Conservation (phyloP, 306 rosid genomes). For the Comarum palustre region DNA sequence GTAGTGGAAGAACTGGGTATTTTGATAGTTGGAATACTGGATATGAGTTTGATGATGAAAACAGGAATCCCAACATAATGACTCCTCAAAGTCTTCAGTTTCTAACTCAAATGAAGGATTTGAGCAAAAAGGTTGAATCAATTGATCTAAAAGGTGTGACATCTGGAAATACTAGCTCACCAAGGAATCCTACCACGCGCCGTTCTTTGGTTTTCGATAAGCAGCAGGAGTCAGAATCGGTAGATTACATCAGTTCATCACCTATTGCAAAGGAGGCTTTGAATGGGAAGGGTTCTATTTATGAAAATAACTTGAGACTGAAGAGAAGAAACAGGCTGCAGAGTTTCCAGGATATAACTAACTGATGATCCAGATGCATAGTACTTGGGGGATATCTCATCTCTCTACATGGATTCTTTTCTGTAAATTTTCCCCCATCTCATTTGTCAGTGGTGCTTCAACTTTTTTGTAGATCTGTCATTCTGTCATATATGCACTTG, state of each 20-base stretch:
- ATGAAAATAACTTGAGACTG: constrained; percentile 28
- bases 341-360: constrained; percentile 54
- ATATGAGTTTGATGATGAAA: constrained; percentile 53
- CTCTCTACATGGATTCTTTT: background rate
- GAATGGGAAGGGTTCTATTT: constrained; percentile 24
- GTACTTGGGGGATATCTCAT: background rate
- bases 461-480: background rate
- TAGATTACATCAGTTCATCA: constrained; percentile 28
- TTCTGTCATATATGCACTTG: background rate
- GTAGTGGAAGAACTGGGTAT: constrained; percentile 18
- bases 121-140: constrained; percentile 37
- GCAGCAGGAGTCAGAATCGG: constrained; percentile 28
- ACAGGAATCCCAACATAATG: constrained; percentile 46
- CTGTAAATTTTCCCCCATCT: background rate
- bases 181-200: constrained; percentile 51
- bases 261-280: constrained; percentile 34
- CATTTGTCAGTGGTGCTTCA: background rate
- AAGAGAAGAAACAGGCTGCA: constrained; percentile 56
- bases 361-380: constrained; percentile 22
- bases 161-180: constrained; percentile 22
- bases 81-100: constrained; percentile 32
- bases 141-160: constrained; percentile 32
- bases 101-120: constrained; percentile 33
- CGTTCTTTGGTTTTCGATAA: constrained; percentile 52
- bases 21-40: constrained; percentile 24